Conservation (phyloP, 2,329 filamentous ascomycete genomes). For the Alternaria gansuensis region DNA sequence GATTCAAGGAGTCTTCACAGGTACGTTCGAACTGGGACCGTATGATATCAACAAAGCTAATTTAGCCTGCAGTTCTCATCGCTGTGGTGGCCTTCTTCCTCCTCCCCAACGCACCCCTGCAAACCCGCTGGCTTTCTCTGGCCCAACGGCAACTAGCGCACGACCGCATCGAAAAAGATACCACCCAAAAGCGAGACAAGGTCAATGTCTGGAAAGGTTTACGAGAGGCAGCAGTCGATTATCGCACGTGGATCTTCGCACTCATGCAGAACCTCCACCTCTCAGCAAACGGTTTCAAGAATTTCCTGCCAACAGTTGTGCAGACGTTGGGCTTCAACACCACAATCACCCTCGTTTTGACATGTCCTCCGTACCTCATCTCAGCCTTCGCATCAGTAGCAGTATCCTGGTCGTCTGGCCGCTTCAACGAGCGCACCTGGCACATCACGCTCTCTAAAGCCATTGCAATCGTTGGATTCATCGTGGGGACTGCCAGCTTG, state of each 20-base stretch:
- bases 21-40: not conserved
- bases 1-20: conserved; percentile 52
- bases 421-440: conserved; percentile 45
- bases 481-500: conserved; percentile 37
- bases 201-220: conserved; percentile 31
- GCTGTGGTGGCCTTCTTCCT: conserved; percentile 27
- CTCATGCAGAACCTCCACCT: conserved; percentile 32
- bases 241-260: conserved; percentile 28
- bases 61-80: not conserved
- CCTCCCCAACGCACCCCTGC: conserved; percentile 38
- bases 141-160: conserved; percentile 54
- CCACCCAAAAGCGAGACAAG: conserved; percentile 46
- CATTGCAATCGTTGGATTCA: conserved; percentile 43
- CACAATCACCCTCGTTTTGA: conserved; percentile 42
- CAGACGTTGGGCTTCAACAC: conserved; percentile 43
- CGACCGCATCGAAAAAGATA: conserved; percentile 54
- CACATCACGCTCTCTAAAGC: conserved; percentile 43
- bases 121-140: conserved; percentile 56
- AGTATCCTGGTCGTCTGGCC: conserved; percentile 39
- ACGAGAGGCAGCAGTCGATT: conserved; percentile 27
- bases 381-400: conserved; percentile 34
- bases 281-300: conserved; percentile 27
- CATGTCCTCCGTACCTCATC: conserved; percentile 46
- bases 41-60: not conserved
- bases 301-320: conserved; percentile 50